A percentile compares a stretch with the other conserved stretches of the same genome.
phyloP scores from a whole-genome alignment of 805 yeast species.

The Pichia membranifaciens region DNA sequence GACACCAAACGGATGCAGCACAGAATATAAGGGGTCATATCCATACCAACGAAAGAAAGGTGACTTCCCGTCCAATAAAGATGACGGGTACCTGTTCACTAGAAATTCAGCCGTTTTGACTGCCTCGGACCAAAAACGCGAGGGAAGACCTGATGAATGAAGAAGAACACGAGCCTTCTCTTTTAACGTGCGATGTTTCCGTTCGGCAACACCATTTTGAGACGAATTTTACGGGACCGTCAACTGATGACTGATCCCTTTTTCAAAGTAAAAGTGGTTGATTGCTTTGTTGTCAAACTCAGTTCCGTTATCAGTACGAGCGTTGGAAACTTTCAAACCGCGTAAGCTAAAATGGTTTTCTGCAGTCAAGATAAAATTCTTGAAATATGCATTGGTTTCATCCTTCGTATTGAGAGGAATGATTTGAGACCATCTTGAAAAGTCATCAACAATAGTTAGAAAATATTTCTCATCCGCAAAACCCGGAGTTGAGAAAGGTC shows the following conservation, averaged over 20 bases:
- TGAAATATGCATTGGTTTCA: neutral
- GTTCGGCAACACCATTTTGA: slow-evolving; percentile 14
- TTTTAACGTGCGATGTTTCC: slow-evolving; percentile 10
- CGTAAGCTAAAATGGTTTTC: neutral
- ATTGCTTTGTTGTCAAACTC: neutral
- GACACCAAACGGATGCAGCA: slow-evolving; percentile 2
- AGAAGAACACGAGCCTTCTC: neutral
- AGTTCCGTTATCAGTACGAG: neutral
- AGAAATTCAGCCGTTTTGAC: slow-evolving; percentile 7
- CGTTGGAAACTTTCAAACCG: neutral
- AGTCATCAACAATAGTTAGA: slow-evolving; percentile 11
- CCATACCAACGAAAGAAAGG: slow-evolving; percentile 7
- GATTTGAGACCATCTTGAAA: neutral
- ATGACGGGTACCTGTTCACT: slow-evolving; percentile 2
- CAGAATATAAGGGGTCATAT: neutral
- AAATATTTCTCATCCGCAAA: neutral
- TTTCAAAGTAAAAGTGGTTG: neutral
- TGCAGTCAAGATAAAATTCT: neutral
- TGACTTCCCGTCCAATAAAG: neutral
- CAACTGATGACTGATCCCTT: slow-evolving; percentile 5
- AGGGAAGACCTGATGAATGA: neutral
- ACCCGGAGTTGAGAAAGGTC: slow-evolving; percentile 12
- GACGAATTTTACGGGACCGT: slow-evolving; percentile 9
- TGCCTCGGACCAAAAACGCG: slow-evolving; percentile 6
- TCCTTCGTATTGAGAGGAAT: neutral